Conservation (phyloP, 805 yeast species). For the Suhomyces xylopsoci region DNA sequence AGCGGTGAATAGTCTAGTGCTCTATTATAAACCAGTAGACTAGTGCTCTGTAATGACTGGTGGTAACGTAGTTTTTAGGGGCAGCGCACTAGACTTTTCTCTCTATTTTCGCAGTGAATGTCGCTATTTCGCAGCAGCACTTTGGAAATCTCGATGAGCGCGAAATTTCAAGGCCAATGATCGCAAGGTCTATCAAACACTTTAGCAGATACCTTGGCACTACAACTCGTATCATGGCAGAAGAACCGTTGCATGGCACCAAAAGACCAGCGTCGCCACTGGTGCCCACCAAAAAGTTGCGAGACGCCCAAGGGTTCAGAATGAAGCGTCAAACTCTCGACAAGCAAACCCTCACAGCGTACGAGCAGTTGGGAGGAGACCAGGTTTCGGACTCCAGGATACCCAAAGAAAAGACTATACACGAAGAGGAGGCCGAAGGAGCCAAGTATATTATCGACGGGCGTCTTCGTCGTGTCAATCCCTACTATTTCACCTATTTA, state of each 20-base stretch:
- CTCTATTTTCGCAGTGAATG: too few species aligned
- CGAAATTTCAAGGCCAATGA: not conserved
- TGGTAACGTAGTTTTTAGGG: too few species aligned
- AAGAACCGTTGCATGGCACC: not conserved
- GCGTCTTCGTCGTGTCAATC: constrained; percentile 66
- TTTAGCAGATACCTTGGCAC: not conserved
- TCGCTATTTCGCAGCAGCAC: too few species aligned
- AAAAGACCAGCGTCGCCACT: constrained; percentile 3
- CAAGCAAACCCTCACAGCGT: constrained; percentile 40
- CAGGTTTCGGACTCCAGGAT: constrained; percentile 16
- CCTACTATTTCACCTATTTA: constrained; percentile 84
- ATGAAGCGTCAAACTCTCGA: constrained; percentile 44
- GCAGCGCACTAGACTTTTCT: too few species aligned
- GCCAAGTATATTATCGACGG: constrained; percentile 58
- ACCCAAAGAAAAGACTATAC: constrained; percentile 32
- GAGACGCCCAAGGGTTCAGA: constrained; percentile 49
- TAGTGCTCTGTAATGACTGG: too few species aligned
- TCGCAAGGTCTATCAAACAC: not conserved
- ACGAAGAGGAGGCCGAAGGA: constrained; percentile 58
- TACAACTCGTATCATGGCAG: not conserved
- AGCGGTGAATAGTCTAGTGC: too few species aligned
- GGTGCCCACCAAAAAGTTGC: constrained; percentile 10
- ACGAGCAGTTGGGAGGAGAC: constrained; percentile 39
- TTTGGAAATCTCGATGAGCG: not conserved
- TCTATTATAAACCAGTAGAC: too few species aligned